phyloP scores from a whole-genome alignment of 2,329 filamentous ascomycete genomes.

The Penicillium sp. region DNA sequence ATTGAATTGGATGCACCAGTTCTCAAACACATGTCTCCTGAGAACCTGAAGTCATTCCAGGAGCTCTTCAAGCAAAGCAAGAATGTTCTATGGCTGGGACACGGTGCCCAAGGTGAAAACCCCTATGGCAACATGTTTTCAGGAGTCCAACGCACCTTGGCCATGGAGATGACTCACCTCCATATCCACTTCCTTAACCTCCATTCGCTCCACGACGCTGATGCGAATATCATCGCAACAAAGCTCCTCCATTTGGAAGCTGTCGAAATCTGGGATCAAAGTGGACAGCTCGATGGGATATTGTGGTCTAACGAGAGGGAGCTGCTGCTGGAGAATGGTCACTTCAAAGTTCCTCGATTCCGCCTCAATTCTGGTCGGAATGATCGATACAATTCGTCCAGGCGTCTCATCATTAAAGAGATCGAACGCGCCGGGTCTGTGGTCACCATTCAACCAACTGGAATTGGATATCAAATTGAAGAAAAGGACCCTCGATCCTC shows the following conservation, averaged over 20 bases:
- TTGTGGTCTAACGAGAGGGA: conserved; percentile 34
- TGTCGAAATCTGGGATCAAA: conserved; percentile 16
- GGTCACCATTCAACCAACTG: conserved; percentile 5
- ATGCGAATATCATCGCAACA: conserved; percentile 5
- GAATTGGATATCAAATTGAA: conserved; percentile 11
- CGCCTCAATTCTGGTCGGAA: conserved; percentile 15
- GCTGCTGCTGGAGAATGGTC: conserved; percentile 22
- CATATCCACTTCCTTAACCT: conserved; percentile 22
- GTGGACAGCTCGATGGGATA: conserved; percentile 9
- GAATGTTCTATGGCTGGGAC: conserved; percentile 25
- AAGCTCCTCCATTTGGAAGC: conserved; percentile 17
- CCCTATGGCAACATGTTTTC: conserved; percentile 21
- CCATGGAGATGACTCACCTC: conserved; percentile 21
- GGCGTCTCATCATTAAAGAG: conserved; percentile 16
- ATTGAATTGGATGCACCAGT: conserved; percentile 29
- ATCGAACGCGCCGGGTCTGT: conserved; percentile 4
- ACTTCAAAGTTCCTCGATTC: conserved; percentile 30
- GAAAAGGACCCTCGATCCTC: background rate
- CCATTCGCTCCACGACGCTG: conserved; percentile 1
- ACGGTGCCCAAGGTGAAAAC: conserved; percentile 20
- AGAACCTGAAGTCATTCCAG: conserved; percentile 25
- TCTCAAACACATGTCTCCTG: conserved; percentile 19
- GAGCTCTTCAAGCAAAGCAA: conserved; percentile 19
- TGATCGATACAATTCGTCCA: conserved; percentile 25
- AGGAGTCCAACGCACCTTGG: conserved; percentile 23